These are phyloP conservation scores for Panicum hallii DNA, from an alignment of 202 grass and related monocot genomes.

Conservation along the genomic window DNA sequence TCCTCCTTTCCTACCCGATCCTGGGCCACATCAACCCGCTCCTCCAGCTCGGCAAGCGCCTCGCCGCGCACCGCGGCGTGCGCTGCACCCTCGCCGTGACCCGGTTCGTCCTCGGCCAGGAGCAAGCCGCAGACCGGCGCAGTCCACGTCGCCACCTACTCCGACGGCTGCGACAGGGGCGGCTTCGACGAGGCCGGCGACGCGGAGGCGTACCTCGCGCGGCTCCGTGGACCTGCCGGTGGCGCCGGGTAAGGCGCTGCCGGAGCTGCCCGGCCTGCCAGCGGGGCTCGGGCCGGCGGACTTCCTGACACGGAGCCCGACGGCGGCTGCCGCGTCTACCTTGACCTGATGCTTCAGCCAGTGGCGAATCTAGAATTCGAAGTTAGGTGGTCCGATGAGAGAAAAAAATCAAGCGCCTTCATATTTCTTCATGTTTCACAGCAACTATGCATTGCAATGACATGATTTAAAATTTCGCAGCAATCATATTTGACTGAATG, in stretches of 20 bases:
- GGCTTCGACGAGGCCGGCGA: conserved; percentile 46
- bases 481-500: too few species aligned
- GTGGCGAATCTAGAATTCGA: too few species aligned
- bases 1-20: conserved; percentile 62
- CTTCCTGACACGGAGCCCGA: conserved; percentile 32
- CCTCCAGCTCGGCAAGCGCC: conserved; percentile 75
- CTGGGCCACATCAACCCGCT: conserved; percentile 75
- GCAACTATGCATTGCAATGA: too few species aligned
- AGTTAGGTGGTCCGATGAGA: too few species aligned
- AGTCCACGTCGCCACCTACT: conserved; percentile 58
- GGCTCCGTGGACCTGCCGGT: conserved; percentile 20
- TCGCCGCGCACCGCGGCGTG: conserved; percentile 44
- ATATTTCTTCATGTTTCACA: too few species aligned
- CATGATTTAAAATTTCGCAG: too few species aligned
- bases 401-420: too few species aligned
- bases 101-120: conserved; percentile 44
- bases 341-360: conserved; percentile 10
- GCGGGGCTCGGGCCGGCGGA: conserved; percentile 25
- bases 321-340: conserved; percentile 2
- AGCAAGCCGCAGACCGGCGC: conserved; percentile 25
- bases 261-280: conserved; percentile 43
- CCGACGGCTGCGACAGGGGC: conserved; percentile 60
- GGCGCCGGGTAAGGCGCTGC: not conserved
- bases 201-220: conserved; percentile 8
- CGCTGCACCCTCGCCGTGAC: conserved; percentile 59